Evolutionary conservation across 805 yeast genomes (phyloP).

Genomic region (Lipomyces starkeyi): DNA sequence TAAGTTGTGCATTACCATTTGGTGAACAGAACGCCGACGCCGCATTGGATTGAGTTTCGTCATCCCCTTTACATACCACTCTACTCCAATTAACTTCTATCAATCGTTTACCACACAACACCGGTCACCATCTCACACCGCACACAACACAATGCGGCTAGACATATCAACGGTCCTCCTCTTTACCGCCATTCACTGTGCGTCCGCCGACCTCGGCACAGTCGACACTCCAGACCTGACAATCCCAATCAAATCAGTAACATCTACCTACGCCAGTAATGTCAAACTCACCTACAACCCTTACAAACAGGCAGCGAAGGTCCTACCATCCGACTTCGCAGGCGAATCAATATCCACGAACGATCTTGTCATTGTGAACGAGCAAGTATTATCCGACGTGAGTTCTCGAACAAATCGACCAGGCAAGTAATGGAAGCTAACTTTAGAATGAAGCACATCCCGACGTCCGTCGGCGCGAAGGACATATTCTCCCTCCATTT

Average conservation of each 20-base stretch:
- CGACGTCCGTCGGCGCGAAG: slow-evolving; percentile 7
- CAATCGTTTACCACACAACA: no score
- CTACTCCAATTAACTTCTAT: no score
- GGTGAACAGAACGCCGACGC: background rate
- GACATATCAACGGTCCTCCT: background rate
- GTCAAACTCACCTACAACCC: slow-evolving; percentile 14
- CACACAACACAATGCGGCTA: background rate
- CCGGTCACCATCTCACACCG: background rate
- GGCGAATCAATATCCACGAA: background rate
- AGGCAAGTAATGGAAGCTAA: background rate
- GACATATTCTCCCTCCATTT: slow-evolving; percentile 22
- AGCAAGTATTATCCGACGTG: slow-evolving; percentile 21
- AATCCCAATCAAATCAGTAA: slow-evolving; percentile 12
- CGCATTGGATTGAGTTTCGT: background rate
- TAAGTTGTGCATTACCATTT: background rate
- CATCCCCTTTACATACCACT: no score
- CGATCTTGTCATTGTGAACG: slow-evolving; percentile 14
- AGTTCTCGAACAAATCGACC: background rate
- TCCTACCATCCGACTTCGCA: background rate
- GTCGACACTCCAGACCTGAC: background rate
- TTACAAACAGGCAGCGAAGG: slow-evolving; percentile 11
- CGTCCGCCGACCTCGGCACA: background rate
- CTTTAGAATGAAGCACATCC: slow-evolving; percentile 9
- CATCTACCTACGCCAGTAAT: background rate
- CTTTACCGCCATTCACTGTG: background rate